Percentiles rank a stretch among this genome's conserved stretches.
phyloP scores from a whole-genome alignment of 345 rosid genomes.

The Iberis pinnata region DNA sequence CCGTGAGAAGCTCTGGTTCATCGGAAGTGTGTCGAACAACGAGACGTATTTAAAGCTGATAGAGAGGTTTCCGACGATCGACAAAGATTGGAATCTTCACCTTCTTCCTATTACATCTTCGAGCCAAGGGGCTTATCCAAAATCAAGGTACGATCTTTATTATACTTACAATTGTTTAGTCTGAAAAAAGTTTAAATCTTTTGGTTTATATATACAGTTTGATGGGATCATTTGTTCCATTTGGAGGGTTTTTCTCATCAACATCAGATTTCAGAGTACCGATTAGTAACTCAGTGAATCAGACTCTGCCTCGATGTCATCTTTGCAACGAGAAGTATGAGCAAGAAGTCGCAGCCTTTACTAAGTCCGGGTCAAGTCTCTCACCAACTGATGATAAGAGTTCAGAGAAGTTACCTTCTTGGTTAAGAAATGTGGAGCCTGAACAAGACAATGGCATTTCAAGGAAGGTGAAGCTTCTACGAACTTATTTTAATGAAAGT shows the following conservation, averaged over 20 bases:
- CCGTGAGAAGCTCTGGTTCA: constrained; percentile 45
- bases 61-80: constrained; percentile 41
- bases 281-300: constrained; percentile 28
- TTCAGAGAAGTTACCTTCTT: constrained; percentile 41
- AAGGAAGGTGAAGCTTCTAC: constrained; percentile 35
- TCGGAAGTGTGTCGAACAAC: constrained; percentile 39
- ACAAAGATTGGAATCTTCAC: constrained; percentile 60
- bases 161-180: background rate
- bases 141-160: constrained; percentile 40
- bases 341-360: constrained; percentile 43
- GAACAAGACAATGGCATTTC: constrained; percentile 32
- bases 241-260: constrained; percentile 65
- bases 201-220: constrained; percentile 38
- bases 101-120: constrained; percentile 49
- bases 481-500: too few species aligned
- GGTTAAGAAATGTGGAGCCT: constrained; percentile 40
- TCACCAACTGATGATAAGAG: constrained; percentile 39
- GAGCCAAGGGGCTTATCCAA: constrained; percentile 33
- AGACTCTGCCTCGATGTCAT: constrained; percentile 36
- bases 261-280: constrained; percentile 41
- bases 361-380: constrained; percentile 31
- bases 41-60: constrained; percentile 46
- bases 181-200: background rate
- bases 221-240: constrained; percentile 68
- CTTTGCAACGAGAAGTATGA: constrained; percentile 55